A percentile compares a stretch with the other conserved stretches of the same genome.
These are phyloP conservation scores for Fusarium torreyae DNA, from an alignment of 2,329 filamentous ascomycete species.

Conservation along the genomic window DNA sequence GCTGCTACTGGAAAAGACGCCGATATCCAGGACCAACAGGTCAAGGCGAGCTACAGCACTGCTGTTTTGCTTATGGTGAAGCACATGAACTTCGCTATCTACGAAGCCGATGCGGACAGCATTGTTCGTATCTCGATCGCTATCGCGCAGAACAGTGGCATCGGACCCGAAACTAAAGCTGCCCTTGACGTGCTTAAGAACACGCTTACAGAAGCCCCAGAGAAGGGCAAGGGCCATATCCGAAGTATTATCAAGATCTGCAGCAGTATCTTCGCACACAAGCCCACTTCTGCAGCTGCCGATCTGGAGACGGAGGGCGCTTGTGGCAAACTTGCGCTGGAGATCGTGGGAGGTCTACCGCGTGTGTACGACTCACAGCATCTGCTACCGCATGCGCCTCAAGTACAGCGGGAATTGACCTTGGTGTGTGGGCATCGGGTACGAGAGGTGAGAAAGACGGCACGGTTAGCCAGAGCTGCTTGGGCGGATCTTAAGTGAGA, in stretches of 20 bases:
- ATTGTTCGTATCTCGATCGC: conserved; percentile 67
- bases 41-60: conserved; percentile 61
- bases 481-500: conserved; percentile 62
- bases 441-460: conserved; percentile 66
- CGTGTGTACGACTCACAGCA: conserved; percentile 63
- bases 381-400: conserved; percentile 61
- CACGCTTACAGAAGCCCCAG: conserved; percentile 63
- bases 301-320: conserved; percentile 48
- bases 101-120: conserved; percentile 64
- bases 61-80: conserved; percentile 65
- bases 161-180: conserved; percentile 62
- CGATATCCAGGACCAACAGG: conserved; percentile 47
- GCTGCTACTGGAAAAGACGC: conserved; percentile 56
- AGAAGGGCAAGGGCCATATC: conserved; percentile 64
- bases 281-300: conserved; percentile 43
- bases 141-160: conserved; percentile 59
- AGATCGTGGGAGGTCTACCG: conserved; percentile 65
- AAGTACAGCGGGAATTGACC: conserved; percentile 64
- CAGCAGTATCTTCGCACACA: conserved; percentile 57
- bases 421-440: conserved; percentile 68
- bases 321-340: conserved; percentile 64
- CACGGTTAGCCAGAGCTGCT: conserved; percentile 63
- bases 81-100: conserved; percentile 66
- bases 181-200: conserved; percentile 65
- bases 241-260: conserved; percentile 64